phyloP scores from a whole-genome alignment of 2,329 filamentous ascomycete species.

The Pseudogymnoascus sp. region DNA sequence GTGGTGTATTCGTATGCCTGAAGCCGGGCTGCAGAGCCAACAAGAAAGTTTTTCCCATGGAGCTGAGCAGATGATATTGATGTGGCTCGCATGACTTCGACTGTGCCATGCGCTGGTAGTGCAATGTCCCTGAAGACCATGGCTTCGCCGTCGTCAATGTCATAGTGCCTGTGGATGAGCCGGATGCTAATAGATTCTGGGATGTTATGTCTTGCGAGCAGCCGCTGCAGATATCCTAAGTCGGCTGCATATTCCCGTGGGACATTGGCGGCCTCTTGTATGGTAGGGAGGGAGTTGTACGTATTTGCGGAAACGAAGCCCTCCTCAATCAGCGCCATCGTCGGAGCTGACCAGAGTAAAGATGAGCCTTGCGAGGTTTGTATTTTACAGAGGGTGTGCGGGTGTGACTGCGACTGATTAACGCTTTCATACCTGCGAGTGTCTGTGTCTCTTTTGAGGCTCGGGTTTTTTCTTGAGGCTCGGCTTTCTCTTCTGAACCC shows the following conservation, averaged over 20 bases:
- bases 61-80: not conserved
- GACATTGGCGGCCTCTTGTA: not conserved
- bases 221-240: not conserved
- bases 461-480: no score
- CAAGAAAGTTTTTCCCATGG: not conserved
- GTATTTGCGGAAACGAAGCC: not conserved
- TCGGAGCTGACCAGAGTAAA: not conserved
- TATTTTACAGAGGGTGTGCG: not conserved
- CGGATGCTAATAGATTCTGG: not conserved
- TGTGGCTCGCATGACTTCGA: not conserved
- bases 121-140: not conserved
- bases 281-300: not conserved
- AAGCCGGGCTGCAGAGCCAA: not conserved
- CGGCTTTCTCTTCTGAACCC: not conserved
- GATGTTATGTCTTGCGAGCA: not conserved
- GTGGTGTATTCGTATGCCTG: not conserved
- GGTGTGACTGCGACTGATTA: not conserved
- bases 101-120: not conserved
- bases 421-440: not conserved
- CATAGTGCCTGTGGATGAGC: not conserved
- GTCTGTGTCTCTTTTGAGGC: no score
- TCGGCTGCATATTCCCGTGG: not conserved
- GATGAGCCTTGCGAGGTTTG: not conserved
- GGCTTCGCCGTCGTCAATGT: not conserved
- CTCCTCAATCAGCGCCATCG: not conserved